Conservation (phyloP, 495 filamentous ascomycete species). For the Lasiosphaeria ovina region DNA sequence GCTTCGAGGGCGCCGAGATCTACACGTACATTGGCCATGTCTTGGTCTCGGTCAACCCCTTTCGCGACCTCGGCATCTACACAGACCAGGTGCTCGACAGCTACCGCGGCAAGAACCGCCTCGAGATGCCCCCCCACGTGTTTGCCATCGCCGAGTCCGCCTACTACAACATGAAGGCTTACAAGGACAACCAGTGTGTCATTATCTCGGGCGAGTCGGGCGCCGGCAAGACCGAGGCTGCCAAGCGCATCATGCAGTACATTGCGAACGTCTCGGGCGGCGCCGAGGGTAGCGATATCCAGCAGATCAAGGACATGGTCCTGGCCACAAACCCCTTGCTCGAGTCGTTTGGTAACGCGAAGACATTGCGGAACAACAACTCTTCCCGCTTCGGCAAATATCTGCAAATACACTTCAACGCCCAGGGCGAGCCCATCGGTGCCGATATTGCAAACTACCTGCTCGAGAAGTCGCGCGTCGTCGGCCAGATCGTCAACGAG, state of each 20-base stretch:
- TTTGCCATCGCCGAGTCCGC: constrained; percentile 95
- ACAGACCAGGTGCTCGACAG: constrained; percentile 87
- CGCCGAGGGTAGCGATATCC: constrained; percentile 76
- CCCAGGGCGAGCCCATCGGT: constrained; percentile 87
- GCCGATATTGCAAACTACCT: constrained; percentile 98
- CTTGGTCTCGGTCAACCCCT: constrained; percentile 98
- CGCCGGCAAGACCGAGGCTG: constrained; percentile 98
- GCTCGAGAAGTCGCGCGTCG: constrained; percentile 91
- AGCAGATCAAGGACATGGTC: constrained; percentile 98
- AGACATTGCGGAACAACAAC: constrained; percentile 98
- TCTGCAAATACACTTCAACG: constrained; percentile 94
- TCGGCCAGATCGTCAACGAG: constrained; percentile 93
- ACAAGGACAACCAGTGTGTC: constrained; percentile 98
- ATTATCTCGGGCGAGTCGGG: constrained; percentile 99
- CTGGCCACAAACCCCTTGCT: constrained; percentile 95
- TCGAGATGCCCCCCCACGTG: constrained; percentile 94
- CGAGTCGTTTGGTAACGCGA: constrained; percentile 97
- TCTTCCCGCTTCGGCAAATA: constrained; percentile 98
- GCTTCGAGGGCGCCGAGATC: constrained; percentile 94
- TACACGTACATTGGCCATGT: constrained; percentile 99
- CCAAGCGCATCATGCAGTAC: constrained; percentile 99
- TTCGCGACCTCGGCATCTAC: constrained; percentile 97
- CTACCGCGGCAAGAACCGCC: constrained; percentile 92
- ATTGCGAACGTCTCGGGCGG: constrained; percentile 95
- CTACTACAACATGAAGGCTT: constrained; percentile 99